A percentile compares a stretch with the other conserved stretches of the same genome.
These are phyloP conservation scores for Malania oleifera DNA, from an alignment of 164 flowering plant genomes.

Conservation along the genomic window DNA sequence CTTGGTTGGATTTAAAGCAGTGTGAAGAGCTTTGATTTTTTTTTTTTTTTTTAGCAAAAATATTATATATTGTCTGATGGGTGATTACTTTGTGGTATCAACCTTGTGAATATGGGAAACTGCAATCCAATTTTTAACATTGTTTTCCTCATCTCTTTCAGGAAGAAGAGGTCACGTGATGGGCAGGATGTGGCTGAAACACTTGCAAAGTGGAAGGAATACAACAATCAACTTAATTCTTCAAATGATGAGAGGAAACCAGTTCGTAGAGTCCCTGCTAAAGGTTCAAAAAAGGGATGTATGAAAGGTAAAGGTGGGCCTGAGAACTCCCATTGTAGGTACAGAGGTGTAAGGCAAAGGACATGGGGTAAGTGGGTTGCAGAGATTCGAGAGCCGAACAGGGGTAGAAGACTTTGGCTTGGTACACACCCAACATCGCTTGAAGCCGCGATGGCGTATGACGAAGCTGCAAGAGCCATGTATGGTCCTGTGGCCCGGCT, in stretches of 20 bases:
- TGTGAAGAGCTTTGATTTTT: no score
- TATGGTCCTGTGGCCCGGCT: neutral
- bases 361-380: constrained; percentile 4
- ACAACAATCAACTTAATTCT: neutral
- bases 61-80: no score
- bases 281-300: constrained; percentile 2
- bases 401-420: neutral
- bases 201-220: neutral
- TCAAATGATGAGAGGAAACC: neutral
- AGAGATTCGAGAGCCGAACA: constrained; percentile 3
- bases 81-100: no score
- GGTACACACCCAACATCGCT: neutral
- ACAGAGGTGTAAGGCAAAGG: neutral
- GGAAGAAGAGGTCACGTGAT: neutral
- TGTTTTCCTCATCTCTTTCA: neutral
- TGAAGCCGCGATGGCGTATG: constrained; percentile 1
- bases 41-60: no score
- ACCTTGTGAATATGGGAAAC: no score
- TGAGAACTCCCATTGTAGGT: neutral
- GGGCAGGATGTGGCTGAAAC: neutral
- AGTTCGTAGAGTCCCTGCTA: neutral
- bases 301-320: constrained; percentile 4
- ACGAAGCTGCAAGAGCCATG: neutral
- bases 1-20: no score
- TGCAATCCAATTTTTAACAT: no score